Evolutionary conservation across 2,329 filamentous ascomycete genomes (phyloP), one percentile per base, ranked within the genome.

Genomic region (Colletotrichum endophyticum): DNA sequence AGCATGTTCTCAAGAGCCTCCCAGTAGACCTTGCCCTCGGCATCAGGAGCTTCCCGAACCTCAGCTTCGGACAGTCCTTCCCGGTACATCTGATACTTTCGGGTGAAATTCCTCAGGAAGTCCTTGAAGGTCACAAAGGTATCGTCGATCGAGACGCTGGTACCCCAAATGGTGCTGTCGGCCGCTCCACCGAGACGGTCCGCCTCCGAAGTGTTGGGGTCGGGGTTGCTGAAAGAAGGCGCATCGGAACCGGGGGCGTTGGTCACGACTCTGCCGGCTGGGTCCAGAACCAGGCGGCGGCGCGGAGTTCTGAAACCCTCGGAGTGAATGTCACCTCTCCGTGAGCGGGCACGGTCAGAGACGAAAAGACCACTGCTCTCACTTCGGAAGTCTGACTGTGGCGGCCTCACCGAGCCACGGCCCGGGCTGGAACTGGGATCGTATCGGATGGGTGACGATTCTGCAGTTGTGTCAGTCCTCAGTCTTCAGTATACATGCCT

Each of bases 391-490:
- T 96, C 93, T 69, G 94, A 94, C 79, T 93, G 92, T 68, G 88
- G 87, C 66, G 91, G 88, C 78, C 91, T 86, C 73, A 90, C 85
- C 78, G 87, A 88, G 82, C 44, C 44, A 22, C 92, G 92, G n/a
- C 92, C 93, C 30, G 95, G 95, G 82, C 95, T 98, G 49, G 96
- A 98, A 85, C 95, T 98, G 44, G 95, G 93, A 73, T 95, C 95
- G 83, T 98, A 99, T 84, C 93, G 92, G 79, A 99, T 95, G 2
- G 96, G 96, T 1, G 96, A 99, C 0, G 96, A 99, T 82, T 96
- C 96, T 98, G 79, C 3, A 13, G 3, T 12, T 4, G 30, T 57
- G 66, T 77, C 19, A 72, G 34, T 16, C 12, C 13, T 27, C 7
- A 53, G 13, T 36, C 44, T 22, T n/a, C 19, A 53, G 19, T 16